These are phyloP conservation scores for Hypoxylon sp. DNA, from an alignment of 2,329 filamentous ascomycete species.

Conservation along the genomic window DNA sequence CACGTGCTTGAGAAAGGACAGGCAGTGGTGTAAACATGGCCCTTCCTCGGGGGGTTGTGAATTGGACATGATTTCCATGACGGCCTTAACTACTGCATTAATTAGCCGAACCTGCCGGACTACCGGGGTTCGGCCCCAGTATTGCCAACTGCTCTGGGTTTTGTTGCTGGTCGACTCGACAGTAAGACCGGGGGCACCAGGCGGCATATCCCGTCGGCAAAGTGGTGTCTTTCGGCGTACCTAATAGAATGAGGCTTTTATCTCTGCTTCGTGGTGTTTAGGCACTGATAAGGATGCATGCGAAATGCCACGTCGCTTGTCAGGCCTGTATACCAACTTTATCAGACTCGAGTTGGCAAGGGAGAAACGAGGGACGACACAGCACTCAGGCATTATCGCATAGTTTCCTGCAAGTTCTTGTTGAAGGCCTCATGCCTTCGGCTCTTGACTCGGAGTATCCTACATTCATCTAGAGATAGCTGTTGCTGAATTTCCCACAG, in stretches of 20 bases:
- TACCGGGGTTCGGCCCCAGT: constrained; percentile 20
- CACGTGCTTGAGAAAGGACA: constrained; percentile 18
- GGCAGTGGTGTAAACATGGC: constrained; percentile 10
- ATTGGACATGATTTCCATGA: constrained; percentile 12
- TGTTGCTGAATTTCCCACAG: background rate
- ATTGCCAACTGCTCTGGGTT: constrained; percentile 10
- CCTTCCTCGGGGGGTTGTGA: constrained; percentile 26
- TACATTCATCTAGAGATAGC: background rate
- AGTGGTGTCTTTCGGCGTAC: constrained; percentile 3
- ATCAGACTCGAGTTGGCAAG: background rate
- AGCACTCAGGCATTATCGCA: background rate
- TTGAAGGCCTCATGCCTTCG: background rate
- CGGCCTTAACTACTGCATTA: constrained; percentile 19
- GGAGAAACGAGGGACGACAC: background rate
- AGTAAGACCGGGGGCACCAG: constrained; percentile 1
- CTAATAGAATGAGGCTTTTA: constrained; percentile 1
- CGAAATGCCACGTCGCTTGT: background rate
- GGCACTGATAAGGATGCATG: constrained; percentile 4
- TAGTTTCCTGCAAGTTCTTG: background rate
- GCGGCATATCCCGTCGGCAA: constrained; percentile 10
- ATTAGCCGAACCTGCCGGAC: constrained; percentile 7
- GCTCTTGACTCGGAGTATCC: background rate
- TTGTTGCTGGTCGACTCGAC: constrained; percentile 16
- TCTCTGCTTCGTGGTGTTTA: background rate
- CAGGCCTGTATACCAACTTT: background rate